Base-by-base conservation (phyloP, 352 stramenopile species). In the Lagenidium sp. region DNA sequence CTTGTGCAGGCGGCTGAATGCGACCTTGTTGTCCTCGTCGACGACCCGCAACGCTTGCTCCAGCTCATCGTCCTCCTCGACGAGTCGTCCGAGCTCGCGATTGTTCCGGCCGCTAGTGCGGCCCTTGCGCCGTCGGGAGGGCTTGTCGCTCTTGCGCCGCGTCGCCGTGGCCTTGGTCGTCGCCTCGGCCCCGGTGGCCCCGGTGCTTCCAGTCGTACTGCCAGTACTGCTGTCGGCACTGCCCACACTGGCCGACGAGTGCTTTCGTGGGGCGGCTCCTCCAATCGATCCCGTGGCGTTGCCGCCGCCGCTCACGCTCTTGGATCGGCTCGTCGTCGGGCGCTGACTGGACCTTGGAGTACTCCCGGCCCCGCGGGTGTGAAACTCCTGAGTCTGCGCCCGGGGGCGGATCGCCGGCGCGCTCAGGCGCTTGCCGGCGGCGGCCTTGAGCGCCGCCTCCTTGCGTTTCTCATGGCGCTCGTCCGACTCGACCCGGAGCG, bases 11-110 rank as follows among this genome's bases (percentile, higher is more conserved):
- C 68, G 75, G 36, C 69, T 88, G 35, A 88, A 88, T 4, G 68
- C 63, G 16, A 88, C 75, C 41, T 85, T 85, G 52, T 88, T 85
- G 47, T 88, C 75, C 40, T 82, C 72, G 23, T 88, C 69, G n/a
- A 84, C 44, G 10, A 63, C 47, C 12, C 58, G 48, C n/a, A n/a
- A n/a, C 1, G 35, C 47, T 4, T 51, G 48, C 16, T 76, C 57
- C n/a, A 70, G 32, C 4, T 85, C 70, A 12, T 77, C 63, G 30
- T 77, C 62, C 4, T 82, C 72, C 6, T 73, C 57, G 1, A 29
- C 44, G 4, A 54, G 29, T 6, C 35, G 41, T 3, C 31, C 39
- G 13, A 55, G 39, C 8, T 32, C 8, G 8, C 15, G 8, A 15
- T 32, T 41, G 8, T 8, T 55, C 1, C 25, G 8, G 23, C 36